Base-by-base conservation (phyloP, 768 basidiomycete species). In the Auriscalpium microsporum region DNA sequence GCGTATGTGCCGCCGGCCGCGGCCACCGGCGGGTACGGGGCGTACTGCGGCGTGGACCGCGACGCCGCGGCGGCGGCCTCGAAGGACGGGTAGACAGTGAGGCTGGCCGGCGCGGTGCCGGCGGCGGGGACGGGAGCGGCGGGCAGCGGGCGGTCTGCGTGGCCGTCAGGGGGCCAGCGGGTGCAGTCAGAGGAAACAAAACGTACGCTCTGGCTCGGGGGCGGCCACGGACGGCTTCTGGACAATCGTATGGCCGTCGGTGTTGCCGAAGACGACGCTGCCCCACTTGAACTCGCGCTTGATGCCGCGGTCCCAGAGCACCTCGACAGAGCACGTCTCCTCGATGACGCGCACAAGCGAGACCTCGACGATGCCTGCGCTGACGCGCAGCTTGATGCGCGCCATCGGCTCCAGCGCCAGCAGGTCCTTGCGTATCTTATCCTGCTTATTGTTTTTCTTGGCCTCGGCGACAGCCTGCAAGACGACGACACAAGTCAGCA, bases 281-380 rank as follows among this genome's bases (percentile, higher is more conserved):
- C 83, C 80, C 89, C 89, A 91, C 67, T 87, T 90, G 65, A 91
- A 87, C 66, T 90, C 87, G 53, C 81, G 75, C 69, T 83, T 86
- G 38, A 81, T 60, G 8, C 83, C 84, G 28, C 79, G 74, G 64
- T 90, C 88, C 87, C 91, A 94, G 8, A 88, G 67, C 4, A 94
- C 90, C 65, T 87, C 84, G 0, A 94, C 84, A 9, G 83, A 83
- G 50, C 79, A 75, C 1, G 75, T 78, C 59, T 84, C 86, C 59
- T 86, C 83, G 37, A 86, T 71, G 16, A 90, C 84, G 56, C 81
- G 78, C 13, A 89, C 65, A 37, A 95, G 74, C 6, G 83, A 85
- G 5, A 94, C 91, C 66, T 94, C 91, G 65, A 90, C 94, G 35
- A 88, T 84, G 5, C 93, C 92, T 10, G 87, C 79, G 62, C 81